Percentiles rank a stretch among this genome's conserved stretches.
phyloP scores from a whole-genome alignment of 805 yeast genomes.

The Barnettozyma pratensis region DNA sequence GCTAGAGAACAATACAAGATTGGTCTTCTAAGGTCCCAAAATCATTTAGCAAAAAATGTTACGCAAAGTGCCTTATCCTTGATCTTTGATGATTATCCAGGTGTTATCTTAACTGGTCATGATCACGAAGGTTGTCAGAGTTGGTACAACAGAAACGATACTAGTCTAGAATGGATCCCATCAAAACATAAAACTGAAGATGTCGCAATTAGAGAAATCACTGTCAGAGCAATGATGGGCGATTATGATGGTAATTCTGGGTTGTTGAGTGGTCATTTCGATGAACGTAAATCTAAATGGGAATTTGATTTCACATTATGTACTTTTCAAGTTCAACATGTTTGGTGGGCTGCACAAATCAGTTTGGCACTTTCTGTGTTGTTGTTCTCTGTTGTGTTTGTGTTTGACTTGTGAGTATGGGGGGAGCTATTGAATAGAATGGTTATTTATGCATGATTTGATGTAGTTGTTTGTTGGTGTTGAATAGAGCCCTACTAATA shows the following conservation, averaged over 20 bases:
- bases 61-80: slow-evolving; percentile 64
- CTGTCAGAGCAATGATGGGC: slow-evolving; percentile 95
- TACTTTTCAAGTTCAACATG: slow-evolving; percentile 80
- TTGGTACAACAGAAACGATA: slow-evolving; percentile 45
- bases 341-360: slow-evolving; percentile 90
- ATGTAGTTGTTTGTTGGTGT: too few species aligned
- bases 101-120: slow-evolving; percentile 87
- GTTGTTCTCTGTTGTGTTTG: slow-evolving; percentile 28
- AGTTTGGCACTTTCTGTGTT: slow-evolving; percentile 37
- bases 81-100: slow-evolving; percentile 69
- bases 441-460: neutral
- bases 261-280: slow-evolving; percentile 67
- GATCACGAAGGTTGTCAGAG: slow-evolving; percentile 93
- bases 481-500: too few species aligned
- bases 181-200: slow-evolving; percentile 33
- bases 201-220: slow-evolving; percentile 61
- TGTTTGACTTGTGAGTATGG: slow-evolving; percentile 13
- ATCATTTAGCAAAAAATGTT: slow-evolving; percentile 67
- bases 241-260: slow-evolving; percentile 91
- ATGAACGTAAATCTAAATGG: slow-evolving; percentile 42
- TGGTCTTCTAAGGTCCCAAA: slow-evolving; percentile 75
- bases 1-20: slow-evolving; percentile 61
- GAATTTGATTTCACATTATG: slow-evolving; percentile 68
- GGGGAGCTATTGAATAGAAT: neutral
- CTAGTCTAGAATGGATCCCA: slow-evolving; percentile 53